Base-by-base conservation (phyloP, 345 rosid genomes). In the Pugionium cornutum region DNA sequence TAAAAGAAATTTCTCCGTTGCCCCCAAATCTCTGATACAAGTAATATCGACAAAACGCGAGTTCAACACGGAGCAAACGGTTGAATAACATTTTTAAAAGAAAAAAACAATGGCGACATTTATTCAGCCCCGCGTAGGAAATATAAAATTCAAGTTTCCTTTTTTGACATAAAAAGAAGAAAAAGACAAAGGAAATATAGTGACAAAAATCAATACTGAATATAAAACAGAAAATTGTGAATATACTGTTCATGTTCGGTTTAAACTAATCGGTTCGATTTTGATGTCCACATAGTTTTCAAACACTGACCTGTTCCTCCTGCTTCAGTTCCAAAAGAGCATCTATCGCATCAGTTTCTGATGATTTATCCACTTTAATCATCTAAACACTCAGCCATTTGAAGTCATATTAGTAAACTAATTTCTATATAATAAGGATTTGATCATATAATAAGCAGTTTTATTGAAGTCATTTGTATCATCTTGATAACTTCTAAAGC, bases 401-500 rank as follows among this genome's bases (percentile, higher is more conserved):
- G 10, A 18, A 60, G 57, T 39, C 62, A 53, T 53, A 26, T 50
- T 4, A 28, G 8, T 42, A 26, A 52, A 44, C 34, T 30, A 6
- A 4, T 53, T 28, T 46, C n/a, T 18, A 39, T 29, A 45, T 42
- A 18, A 29, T 27, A 58, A 3, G 45, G 26, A 53, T 27, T 62
- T 27, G 48, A 73, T 25, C 18, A 18, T 41, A 44, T 51, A 33
- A 10, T 18, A 44, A 42, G 35, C 36, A 50, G 47, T n/a, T 34
- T 57, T 82, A 66, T 80, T 79, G 60, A 84, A 89, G 82, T 89
- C 90, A 8, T 53, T 81, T 73, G 72, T 81, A 77, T 96, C 96
- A 44, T 88, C 96, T 56, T 84, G 89, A 68, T 90, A 94, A 74
- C 86, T 92, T 68, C 88, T 97, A 36, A 77, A 63, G 99, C 97